These are phyloP conservation scores for Umbelopsis vinacea DNA, from an alignment of 192 early-diverging fungal genomes.

Conservation along the genomic window DNA sequence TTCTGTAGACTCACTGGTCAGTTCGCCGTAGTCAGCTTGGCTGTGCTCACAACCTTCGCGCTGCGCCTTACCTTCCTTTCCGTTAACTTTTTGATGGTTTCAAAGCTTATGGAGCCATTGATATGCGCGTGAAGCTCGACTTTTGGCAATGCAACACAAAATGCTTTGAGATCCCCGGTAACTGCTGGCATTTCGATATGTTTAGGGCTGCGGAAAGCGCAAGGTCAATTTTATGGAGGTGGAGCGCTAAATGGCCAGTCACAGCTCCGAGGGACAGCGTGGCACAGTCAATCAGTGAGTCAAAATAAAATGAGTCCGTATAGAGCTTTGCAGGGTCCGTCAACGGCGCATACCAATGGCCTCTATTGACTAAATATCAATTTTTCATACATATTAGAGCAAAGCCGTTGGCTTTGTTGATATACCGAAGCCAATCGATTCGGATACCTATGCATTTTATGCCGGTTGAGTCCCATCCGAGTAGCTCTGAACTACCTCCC, in stretches of 20 bases:
- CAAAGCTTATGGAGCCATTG: slow-evolving; percentile 55
- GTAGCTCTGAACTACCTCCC: too few species aligned
- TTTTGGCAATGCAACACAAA: slow-evolving; percentile 38
- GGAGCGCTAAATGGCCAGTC: not conserved
- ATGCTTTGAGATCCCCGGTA: not conserved
- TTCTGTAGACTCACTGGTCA: not conserved
- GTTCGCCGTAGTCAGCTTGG: not conserved
- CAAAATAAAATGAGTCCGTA: not conserved
- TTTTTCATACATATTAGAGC: too few species aligned
- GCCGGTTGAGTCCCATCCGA: too few species aligned
- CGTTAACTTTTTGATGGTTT: slow-evolving; percentile 45
- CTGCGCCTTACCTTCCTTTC: slow-evolving; percentile 29
- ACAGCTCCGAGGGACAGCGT: not conserved
- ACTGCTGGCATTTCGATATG: not conserved
- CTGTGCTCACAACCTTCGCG: too few species aligned
- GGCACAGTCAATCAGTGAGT: not conserved
- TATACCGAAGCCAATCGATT: too few species aligned
- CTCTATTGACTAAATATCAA: too few species aligned
- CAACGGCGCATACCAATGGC: too few species aligned
- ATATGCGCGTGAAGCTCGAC: slow-evolving; percentile 66
- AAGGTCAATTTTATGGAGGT: not conserved
- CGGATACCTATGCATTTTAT: too few species aligned
- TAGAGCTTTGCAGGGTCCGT: too few species aligned
- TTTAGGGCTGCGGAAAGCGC: not conserved
- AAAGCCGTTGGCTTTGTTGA: too few species aligned